Conservation (phyloP, 768 basidiomycete species). For the Mrakia gelida region DNA sequence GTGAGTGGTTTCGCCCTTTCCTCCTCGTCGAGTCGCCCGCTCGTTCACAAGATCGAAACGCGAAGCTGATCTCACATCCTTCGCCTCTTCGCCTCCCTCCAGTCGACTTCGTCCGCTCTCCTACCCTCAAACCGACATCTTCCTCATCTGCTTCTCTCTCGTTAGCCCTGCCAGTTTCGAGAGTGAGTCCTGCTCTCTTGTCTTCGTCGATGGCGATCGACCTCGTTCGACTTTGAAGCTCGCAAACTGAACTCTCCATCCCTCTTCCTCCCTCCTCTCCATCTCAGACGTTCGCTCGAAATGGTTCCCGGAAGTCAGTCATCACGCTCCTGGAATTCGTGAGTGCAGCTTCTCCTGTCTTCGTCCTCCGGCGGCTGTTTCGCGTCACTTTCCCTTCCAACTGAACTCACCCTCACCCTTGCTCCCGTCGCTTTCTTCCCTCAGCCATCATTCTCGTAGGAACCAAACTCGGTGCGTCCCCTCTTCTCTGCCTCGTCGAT, state of each 20-base stretch:
- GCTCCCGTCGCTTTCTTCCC: background rate
- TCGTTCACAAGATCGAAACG: background rate
- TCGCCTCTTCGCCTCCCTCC: background rate
- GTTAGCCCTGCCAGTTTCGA: constrained; percentile 76
- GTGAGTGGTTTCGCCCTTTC: background rate
- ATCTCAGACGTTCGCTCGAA: constrained; percentile 77
- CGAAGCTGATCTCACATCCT: background rate
- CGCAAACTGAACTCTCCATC: background rate
- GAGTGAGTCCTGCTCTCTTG: background rate
- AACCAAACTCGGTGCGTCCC: constrained; percentile 1
- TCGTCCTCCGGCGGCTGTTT: background rate
- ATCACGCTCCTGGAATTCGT: constrained; percentile 21
- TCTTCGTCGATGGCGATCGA: background rate
- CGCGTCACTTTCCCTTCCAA: background rate
- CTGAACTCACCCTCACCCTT: background rate
- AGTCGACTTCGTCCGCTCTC: constrained; percentile 87
- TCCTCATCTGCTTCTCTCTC: constrained; percentile 97
- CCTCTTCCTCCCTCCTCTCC: no score
- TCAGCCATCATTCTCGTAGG: constrained; percentile 28
- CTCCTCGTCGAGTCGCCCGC: background rate
- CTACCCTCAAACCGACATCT: constrained; percentile 98
- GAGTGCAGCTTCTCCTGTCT: background rate
- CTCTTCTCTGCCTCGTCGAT: background rate
- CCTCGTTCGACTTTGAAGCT: background rate
- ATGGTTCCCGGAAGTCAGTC: constrained; percentile 37